These are phyloP conservation scores for Oligophagozyma castellii DNA, from an alignment of 1,139 yeast species.

Conservation along the genomic window DNA sequence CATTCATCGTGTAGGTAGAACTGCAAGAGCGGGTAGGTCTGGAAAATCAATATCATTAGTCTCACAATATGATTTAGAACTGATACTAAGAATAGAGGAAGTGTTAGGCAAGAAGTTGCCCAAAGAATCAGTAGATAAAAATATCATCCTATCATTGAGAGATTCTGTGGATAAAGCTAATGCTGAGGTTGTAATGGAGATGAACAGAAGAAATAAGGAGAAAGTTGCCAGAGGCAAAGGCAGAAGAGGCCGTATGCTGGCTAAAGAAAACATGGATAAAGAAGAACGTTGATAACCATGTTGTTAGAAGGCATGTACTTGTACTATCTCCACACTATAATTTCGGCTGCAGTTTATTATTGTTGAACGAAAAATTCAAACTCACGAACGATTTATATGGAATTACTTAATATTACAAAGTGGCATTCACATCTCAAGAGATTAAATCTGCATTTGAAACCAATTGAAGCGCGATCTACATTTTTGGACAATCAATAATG, in stretches of 20 bases:
- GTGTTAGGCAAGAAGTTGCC: constrained; percentile 71
- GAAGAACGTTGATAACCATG: constrained; percentile 28
- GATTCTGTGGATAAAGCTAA: constrained; percentile 86
- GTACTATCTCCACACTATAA: too few species aligned
- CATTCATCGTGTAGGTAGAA: constrained; percentile 94
- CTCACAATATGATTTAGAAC: constrained; percentile 87
- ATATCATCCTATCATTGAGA: constrained; percentile 64
- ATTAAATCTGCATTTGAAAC: too few species aligned
- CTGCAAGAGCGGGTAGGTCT: constrained; percentile 94
- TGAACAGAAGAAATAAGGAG: constrained; percentile 50
- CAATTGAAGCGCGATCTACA: too few species aligned
- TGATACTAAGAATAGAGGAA: constrained; percentile 77
- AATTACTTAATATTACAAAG: too few species aligned
- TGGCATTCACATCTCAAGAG: too few species aligned
- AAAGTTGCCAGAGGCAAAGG: constrained; percentile 27
- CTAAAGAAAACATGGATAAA: constrained; percentile 32
- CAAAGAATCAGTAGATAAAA: constrained; percentile 70
- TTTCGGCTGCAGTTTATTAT: too few species aligned
- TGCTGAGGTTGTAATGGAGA: constrained; percentile 77
- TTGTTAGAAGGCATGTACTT: not conserved
- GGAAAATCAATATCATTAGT: constrained; percentile 88
- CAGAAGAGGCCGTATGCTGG: constrained; percentile 23
- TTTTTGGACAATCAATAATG: too few species aligned
- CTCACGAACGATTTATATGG: too few species aligned
- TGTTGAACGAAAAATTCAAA: too few species aligned